Base-by-base conservation (phyloP, 2,329 filamentous ascomycete species). In the Colletotrichum tamarilloi region DNA sequence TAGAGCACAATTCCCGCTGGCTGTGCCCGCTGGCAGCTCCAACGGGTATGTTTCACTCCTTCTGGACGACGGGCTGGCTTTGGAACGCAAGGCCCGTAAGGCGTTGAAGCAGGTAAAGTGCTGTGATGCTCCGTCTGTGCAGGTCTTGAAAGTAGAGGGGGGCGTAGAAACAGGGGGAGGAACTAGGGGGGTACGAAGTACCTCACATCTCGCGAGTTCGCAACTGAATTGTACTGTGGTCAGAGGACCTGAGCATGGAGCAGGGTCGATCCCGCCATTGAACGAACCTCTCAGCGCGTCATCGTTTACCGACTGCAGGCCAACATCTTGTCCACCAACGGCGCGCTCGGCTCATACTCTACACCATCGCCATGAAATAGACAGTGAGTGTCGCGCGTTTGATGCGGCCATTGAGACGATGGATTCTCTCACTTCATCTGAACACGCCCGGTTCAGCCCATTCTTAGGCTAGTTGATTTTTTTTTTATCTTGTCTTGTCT, bases 241-340 rank as follows among this genome's bases (percentile, higher is more conserved):
- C 8, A 46, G 22, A 46, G 46, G n/a, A 58, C 65, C 53, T 57
- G 28, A 26, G 56, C 6, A 5, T 49, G 53, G 42, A 64, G 67
- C 66, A 75, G 62, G 70, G 67, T 32, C 56, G 49, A 74, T 73
- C 70, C 70, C 62, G 60, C 70, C 56, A 73, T 66, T 66, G 64
- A 69, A 75, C 73, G 69, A 75, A 75, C 69, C 42, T 69, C 66
- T 68, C 64, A 63, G 68, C 64, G 68, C 64, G 68, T 72, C 69
- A 68, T 73, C 58, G 52, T 67, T 67, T 62, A 42, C 62, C 59
- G 63, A 67, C 62, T 67, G 56, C 38, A 59, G 63, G 68, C 68
- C 57, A 67, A 63, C 58, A 68, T 22, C 24, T 38, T 58, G 53
- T 67, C 64, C 64, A 72, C 59, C 38, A 59, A 49, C 58, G 65